phyloP scores from a whole-genome alignment of 129 eudicot species.

The Sambucus nigra region DNA sequence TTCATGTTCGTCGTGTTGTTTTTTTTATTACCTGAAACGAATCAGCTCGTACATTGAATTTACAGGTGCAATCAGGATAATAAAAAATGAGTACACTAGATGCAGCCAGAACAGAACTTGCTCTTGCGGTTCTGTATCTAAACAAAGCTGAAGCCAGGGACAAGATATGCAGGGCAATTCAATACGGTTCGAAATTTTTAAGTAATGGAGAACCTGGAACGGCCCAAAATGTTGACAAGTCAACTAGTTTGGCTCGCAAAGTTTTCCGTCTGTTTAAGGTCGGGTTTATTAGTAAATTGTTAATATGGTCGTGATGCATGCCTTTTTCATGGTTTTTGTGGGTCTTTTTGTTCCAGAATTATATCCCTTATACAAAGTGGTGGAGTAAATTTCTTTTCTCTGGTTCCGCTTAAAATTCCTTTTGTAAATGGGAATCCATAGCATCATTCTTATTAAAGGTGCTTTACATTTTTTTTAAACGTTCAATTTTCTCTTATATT shows the following conservation, averaged over 20 bases:
- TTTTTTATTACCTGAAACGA: too few relatives aligned
- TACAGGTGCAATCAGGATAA: too few relatives aligned
- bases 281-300: too few relatives aligned
- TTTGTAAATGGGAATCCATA: not conserved
- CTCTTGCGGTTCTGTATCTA: conserved; percentile 69
- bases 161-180: conserved; percentile 98
- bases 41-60: too few relatives aligned
- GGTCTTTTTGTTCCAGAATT: not conserved
- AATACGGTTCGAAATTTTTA: conserved; percentile 87
- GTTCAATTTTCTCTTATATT: too few relatives aligned
- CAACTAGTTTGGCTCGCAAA: conserved; percentile 93
- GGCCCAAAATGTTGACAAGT: conserved; percentile 85
- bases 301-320: not conserved
- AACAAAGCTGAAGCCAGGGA: conserved; percentile 99
- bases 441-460: not conserved
- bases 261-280: conserved; percentile 99
- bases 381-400: too few relatives aligned
- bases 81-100: conserved; percentile 61
- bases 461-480: too few relatives aligned
- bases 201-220: conserved; percentile 98
- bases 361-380: not conserved
- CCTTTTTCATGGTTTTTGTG: not conserved
- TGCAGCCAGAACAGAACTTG: conserved; percentile 88
- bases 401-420: too few relatives aligned
- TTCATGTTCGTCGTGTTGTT: too few relatives aligned